A percentile compares a stretch with the other conserved stretches of the same genome.
Conservation (phyloP, 306 rosid genomes). For the Glycine soja region DNA sequence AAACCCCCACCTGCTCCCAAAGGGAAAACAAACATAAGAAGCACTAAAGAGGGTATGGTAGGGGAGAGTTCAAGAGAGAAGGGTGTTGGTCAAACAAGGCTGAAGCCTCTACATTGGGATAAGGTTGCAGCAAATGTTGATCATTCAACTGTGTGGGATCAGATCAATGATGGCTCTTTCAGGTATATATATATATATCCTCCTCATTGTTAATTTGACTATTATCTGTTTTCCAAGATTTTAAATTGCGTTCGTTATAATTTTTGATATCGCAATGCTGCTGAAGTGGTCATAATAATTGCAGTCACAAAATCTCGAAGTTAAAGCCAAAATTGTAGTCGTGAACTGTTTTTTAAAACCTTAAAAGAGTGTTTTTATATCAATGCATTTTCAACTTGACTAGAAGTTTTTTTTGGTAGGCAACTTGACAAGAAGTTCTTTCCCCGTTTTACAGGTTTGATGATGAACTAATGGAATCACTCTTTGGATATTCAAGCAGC, state of each 20-base stretch:
- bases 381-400: conserved; percentile 12
- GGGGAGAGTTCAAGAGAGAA: conserved; percentile 54
- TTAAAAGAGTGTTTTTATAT: neutral
- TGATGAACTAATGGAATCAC: conserved; percentile 78
- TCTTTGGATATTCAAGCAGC: conserved; percentile 71
- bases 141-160: conserved; percentile 87
- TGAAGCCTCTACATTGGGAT: conserved; percentile 95
- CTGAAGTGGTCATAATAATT: too few species aligned
- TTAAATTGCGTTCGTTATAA: neutral
- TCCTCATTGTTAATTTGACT: neutral
- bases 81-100: conserved; percentile 52
- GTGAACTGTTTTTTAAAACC: neutral
- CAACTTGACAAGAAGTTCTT: conserved; percentile 17
- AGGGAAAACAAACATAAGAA: conserved; percentile 48
- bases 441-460: conserved; percentile 64
- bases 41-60: conserved; percentile 36
- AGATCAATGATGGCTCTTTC: conserved; percentile 81
- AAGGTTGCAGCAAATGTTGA: conserved; percentile 80
- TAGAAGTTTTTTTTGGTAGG: neutral
- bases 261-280: neutral
- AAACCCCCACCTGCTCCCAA: conserved; percentile 58
- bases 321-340: neutral
- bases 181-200: conserved; percentile 53
- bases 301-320: neutral
- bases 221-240: neutral